Percentiles rank a stretch among this genome's conserved stretches.
Evolutionary conservation across 352 stramenopile genomes (phyloP).

Genomic region (Nothophytophthora sp.): DNA sequence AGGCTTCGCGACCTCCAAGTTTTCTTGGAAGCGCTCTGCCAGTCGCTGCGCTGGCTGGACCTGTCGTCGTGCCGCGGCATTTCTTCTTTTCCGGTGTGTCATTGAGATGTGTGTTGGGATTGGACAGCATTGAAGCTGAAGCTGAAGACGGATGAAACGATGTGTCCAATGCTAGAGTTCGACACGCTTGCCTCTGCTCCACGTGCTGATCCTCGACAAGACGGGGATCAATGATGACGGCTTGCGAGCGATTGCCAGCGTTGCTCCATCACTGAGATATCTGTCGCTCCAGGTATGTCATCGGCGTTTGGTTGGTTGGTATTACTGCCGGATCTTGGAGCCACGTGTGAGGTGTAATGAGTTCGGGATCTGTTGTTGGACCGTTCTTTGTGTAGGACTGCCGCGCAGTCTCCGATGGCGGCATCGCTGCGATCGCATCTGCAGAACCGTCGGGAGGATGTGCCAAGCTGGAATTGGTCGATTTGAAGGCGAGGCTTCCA

Average conservation of each 20-base stretch:
- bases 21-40: conserved; percentile 29
- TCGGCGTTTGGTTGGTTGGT: neutral
- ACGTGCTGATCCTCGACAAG: conserved; percentile 70
- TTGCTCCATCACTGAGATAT: conserved; percentile 47
- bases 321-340: neutral
- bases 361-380: neutral
- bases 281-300: conserved; percentile 60
- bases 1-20: conserved; percentile 29
- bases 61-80: conserved; percentile 53
- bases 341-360: conserved; percentile 3
- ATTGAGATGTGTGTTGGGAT: neutral
- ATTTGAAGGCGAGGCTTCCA: too few relatives aligned
- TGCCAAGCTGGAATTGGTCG: conserved; percentile 46
- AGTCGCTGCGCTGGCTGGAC: conserved; percentile 48
- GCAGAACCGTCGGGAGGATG: conserved; percentile 23
- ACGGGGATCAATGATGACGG: conserved; percentile 51
- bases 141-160: neutral
- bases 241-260: conserved; percentile 30
- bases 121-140: conserved; percentile 7
- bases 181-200: conserved; percentile 29
- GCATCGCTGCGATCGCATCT: conserved; percentile 37
- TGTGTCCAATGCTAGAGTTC: conserved; percentile 16
- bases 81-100: conserved; percentile 37
- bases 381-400: conserved; percentile 41
- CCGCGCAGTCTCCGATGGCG: conserved; percentile 44